phyloP scores from a whole-genome alignment of 2,329 filamentous ascomycete genomes.

The Cercospora beticola region DNA sequence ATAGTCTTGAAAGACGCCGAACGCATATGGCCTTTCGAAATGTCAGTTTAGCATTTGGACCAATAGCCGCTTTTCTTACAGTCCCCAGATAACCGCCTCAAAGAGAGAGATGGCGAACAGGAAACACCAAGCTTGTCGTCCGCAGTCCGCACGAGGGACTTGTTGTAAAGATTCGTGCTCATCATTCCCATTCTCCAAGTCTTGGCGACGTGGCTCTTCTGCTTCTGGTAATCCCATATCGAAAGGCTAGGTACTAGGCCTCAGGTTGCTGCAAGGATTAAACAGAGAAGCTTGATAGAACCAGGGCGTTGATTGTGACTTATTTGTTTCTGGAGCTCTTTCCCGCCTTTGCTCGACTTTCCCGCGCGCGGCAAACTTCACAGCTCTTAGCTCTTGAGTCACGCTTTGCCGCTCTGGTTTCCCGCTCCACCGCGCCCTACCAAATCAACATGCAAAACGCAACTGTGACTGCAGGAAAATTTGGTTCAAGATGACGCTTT shows the following conservation, averaged over 20 bases:
- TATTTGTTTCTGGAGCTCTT: not conserved
- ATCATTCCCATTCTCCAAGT: not conserved
- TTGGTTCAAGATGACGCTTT: not conserved
- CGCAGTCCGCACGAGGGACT: not conserved
- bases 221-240: not conserved
- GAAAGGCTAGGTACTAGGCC: not conserved
- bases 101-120: not conserved
- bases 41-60: not conserved
- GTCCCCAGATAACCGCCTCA: not conserved
- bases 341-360: not conserved
- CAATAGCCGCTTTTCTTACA: conserved; percentile 3
- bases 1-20: not conserved
- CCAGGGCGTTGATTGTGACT: not conserved
- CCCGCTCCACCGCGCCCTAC: not conserved
- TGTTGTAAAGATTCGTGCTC: not conserved
- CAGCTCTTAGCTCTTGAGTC: not conserved
- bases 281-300: not conserved
- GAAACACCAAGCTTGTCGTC: not conserved
- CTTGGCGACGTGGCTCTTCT: not conserved
- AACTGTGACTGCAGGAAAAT: not conserved
- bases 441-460: not conserved
- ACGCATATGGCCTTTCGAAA: not conserved
- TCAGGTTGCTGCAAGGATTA: not conserved
- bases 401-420: not conserved
- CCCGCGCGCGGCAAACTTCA: not conserved